phyloP scores from a whole-genome alignment of 1,139 yeast genomes.

The Geotrichum histeridarum region DNA sequence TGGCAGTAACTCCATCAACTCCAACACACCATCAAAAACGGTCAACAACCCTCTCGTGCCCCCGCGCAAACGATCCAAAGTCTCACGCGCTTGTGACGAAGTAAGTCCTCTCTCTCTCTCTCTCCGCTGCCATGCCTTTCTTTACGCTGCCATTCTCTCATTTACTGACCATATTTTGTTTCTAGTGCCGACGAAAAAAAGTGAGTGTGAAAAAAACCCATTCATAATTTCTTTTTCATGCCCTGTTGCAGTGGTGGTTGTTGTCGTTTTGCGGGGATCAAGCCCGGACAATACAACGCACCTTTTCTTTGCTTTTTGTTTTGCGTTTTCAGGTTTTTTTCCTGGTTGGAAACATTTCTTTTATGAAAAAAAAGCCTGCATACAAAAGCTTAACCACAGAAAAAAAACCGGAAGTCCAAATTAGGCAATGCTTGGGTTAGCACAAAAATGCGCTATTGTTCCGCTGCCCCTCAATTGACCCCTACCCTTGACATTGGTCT shows the following conservation, averaged over 20 bases:
- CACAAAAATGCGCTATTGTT: background rate
- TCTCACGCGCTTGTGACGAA: constrained; percentile 44
- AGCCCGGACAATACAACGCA: too few relatives aligned
- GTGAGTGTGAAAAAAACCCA: background rate
- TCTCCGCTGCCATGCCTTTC: background rate
- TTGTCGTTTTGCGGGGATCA: too few relatives aligned
- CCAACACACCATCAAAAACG: background rate
- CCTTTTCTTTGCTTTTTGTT: background rate
- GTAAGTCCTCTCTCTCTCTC: background rate
- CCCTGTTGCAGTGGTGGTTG: too few relatives aligned
- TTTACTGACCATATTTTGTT: background rate
- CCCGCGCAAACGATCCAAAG: constrained; percentile 41
- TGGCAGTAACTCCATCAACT: background rate
- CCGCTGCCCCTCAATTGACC: background rate
- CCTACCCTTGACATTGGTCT: background rate
- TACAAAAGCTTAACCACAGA: background rate
- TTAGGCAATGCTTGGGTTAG: too few relatives aligned
- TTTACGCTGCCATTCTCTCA: background rate
- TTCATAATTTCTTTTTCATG: too few relatives aligned
- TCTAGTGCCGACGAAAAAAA: constrained; percentile 1
- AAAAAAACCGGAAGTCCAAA: background rate
- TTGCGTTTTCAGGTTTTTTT: background rate
- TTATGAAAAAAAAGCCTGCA: too few relatives aligned
- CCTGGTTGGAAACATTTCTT: too few relatives aligned
- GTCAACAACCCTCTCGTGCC: constrained; percentile 21